phyloP scores from a whole-genome alignment of 1,284 basidiomycete species.

The Austropuccinia psidii region DNA sequence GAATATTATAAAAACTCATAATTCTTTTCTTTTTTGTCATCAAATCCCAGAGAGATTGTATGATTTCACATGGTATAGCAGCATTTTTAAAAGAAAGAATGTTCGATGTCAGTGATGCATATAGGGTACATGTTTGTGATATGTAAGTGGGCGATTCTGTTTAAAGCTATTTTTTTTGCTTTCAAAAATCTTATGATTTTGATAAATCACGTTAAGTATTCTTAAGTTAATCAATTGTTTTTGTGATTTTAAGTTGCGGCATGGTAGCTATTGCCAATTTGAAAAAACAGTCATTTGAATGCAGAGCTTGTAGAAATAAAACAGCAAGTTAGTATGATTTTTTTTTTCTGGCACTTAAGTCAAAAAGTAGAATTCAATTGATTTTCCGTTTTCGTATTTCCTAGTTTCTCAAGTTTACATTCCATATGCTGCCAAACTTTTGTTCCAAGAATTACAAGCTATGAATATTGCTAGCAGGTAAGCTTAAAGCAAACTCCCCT shows the following conservation, averaged over 20 bases:
- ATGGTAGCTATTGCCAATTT: constrained; percentile 90
- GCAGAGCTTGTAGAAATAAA: constrained; percentile 88
- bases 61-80: constrained; percentile 99
- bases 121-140: constrained; percentile 89
- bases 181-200: constrained; percentile 28
- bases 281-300: constrained; percentile 56
- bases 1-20: too few relatives aligned
- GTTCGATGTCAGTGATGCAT: constrained; percentile 66
- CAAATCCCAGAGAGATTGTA: constrained; percentile 70
- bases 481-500: constrained; percentile 34
- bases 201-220: neutral
- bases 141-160: constrained; percentile 57
- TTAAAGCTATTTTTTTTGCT: constrained; percentile 20
- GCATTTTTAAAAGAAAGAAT: constrained; percentile 78
- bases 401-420: constrained; percentile 49
- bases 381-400: neutral
- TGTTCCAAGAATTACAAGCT: constrained; percentile 66
- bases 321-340: constrained; percentile 79
- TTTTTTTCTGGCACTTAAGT: constrained; percentile 51
- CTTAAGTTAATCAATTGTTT: neutral
- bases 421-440: constrained; percentile 59
- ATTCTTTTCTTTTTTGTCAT: neutral
- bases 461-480: constrained; percentile 45
- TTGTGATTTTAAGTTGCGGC: constrained; percentile 65
- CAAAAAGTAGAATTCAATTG: neutral